Conservation (phyloP, 495 filamentous ascomycete genomes). For the Talaromyces ruber region DNA sequence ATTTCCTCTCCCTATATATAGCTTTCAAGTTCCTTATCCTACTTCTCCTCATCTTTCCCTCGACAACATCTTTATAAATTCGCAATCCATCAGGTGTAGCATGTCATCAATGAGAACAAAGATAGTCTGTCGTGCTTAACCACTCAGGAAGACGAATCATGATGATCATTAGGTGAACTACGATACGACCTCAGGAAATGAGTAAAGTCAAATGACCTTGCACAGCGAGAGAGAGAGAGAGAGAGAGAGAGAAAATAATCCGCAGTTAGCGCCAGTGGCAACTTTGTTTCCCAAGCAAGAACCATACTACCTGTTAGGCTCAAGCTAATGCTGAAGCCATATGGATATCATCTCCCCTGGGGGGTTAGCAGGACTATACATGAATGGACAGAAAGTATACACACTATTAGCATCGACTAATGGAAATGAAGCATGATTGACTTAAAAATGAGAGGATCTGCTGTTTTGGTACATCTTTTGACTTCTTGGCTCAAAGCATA, state of each 20-base stretch:
- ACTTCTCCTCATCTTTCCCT: slow-evolving; percentile 1
- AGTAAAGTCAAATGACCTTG: neutral
- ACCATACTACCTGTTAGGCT: neutral
- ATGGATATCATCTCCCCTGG: neutral
- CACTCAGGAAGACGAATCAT: neutral
- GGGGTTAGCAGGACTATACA: neutral
- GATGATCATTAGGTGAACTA: neutral
- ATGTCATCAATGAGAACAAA: slow-evolving; percentile 7
- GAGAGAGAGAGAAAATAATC: neutral
- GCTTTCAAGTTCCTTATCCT: neutral
- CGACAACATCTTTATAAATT: neutral
- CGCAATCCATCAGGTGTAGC: slow-evolving; percentile 5
- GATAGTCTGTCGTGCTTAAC: neutral
- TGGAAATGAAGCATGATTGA: neutral
- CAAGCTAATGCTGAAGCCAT: neutral
- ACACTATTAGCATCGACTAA: neutral
- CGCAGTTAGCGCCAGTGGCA: neutral
- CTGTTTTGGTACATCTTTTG: neutral
- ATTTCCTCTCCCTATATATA: slow-evolving; percentile 16
- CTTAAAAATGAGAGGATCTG: neutral
- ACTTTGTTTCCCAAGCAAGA: neutral
- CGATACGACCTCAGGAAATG: neutral
- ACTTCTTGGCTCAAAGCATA: neutral
- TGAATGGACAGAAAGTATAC: neutral
- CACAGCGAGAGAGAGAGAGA: too few relatives aligned